Percentiles rank a stretch among this genome's conserved stretches.
Evolutionary conservation across 2,329 filamentous ascomycete genomes (phyloP).

Genomic region (Venturia asperata): DNA sequence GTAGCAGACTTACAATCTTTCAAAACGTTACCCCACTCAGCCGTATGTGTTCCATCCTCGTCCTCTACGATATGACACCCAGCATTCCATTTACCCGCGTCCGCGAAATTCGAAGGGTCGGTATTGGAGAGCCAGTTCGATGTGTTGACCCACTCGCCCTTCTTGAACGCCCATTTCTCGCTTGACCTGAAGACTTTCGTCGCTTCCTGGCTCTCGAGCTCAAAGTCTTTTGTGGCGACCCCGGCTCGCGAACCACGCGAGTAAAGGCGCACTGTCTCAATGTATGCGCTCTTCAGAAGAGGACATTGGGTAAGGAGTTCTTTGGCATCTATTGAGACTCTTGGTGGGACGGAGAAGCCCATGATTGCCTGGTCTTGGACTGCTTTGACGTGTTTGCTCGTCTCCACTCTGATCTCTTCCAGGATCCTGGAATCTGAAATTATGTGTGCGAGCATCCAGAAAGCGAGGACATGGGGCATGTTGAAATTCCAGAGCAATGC

Average conservation of each 20-base stretch:
- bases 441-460: conserved; percentile 46
- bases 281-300: conserved; percentile 31
- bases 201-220: conserved; percentile 1
- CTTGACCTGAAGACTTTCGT: conserved; percentile 1
- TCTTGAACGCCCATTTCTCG: conserved; percentile 12
- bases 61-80: conserved; percentile 9
- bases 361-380: conserved; percentile 34
- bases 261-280: conserved; percentile 18
- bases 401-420: conserved; percentile 39
- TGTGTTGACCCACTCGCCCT: conserved; percentile 14
- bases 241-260: not conserved
- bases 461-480: conserved; percentile 26
- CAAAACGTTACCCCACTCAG: not conserved
- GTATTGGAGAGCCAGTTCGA: conserved; percentile 17
- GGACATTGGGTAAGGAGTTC: conserved; percentile 39
- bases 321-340: conserved; percentile 37
- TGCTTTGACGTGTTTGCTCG: conserved; percentile 37
- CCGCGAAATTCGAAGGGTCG: conserved; percentile 11
- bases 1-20: conserved; percentile 11
- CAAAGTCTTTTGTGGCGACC: conserved; percentile 2
- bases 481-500: conserved; percentile 11
- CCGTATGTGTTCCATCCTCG: not conserved
- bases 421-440: conserved; percentile 37
- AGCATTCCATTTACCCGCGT: conserved; percentile 12
- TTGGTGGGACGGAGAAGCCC: conserved; percentile 38